These are phyloP conservation scores for Cryphonectria parasitica DNA, from an alignment of 2,329 filamentous ascomycete genomes.

Conservation along the genomic window DNA sequence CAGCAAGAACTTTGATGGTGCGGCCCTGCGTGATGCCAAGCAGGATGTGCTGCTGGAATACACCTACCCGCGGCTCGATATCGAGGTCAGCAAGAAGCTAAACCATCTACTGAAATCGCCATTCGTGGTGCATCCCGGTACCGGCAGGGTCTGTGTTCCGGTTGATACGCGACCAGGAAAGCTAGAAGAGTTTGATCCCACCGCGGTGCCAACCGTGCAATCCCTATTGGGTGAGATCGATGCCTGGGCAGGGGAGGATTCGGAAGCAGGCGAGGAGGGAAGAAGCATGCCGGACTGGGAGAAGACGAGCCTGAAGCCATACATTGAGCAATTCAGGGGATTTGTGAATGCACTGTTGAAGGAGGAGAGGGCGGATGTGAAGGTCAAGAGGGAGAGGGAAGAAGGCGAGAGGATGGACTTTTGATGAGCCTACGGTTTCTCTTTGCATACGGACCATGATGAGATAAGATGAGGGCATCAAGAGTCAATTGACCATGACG, in stretches of 20 bases:
- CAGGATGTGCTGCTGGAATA: slow-evolving; percentile 97
- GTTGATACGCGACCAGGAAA: slow-evolving; percentile 68
- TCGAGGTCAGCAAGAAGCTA: slow-evolving; percentile 95
- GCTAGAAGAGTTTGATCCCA: slow-evolving; percentile 83
- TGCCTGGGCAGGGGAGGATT: slow-evolving; percentile 64
- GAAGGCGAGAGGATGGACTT: slow-evolving; percentile 58
- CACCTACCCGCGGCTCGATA: slow-evolving; percentile 95
- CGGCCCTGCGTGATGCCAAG: slow-evolving; percentile 82
- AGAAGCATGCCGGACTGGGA: slow-evolving; percentile 79
- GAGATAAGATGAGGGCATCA: slow-evolving; percentile 11
- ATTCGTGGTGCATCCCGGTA: slow-evolving; percentile 95
- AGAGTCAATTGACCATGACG: slow-evolving; percentile 1
- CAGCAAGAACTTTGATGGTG: slow-evolving; percentile 72
- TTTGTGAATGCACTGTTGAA: slow-evolving; percentile 81
- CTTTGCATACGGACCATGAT: neutral
- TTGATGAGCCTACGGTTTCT: slow-evolving; percentile 36
- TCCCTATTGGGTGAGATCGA: slow-evolving; percentile 85
- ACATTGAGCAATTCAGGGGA: slow-evolving; percentile 83
- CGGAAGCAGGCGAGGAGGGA: slow-evolving; percentile 42
- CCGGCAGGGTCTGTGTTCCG: slow-evolving; percentile 91
- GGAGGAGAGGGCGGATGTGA: slow-evolving; percentile 63
- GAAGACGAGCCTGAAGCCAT: slow-evolving; percentile 93
- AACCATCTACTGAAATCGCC: slow-evolving; percentile 98
- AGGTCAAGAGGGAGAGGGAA: slow-evolving; percentile 60
- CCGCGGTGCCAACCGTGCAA: slow-evolving; percentile 87